These are phyloP conservation scores for Pseudocercospora fijiensis DNA, from an alignment of 2,329 filamentous ascomycete species.

Conservation along the genomic window DNA sequence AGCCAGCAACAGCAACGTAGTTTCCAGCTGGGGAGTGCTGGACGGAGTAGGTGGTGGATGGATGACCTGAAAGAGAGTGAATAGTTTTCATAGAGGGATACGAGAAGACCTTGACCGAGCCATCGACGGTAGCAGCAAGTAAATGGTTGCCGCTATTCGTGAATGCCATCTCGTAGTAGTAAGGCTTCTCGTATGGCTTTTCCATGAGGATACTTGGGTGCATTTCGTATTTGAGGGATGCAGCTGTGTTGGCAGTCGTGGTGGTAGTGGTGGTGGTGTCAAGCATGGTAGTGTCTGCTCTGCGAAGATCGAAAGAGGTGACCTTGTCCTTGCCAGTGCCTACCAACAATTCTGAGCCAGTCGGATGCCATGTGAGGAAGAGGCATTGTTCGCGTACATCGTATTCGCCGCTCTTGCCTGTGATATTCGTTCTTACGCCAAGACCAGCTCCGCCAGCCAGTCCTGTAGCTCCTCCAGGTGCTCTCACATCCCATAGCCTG, in stretches of 20 bases:
- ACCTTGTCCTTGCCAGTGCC: constrained; percentile 64
- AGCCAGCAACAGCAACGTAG: constrained; percentile 71
- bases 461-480: constrained; percentile 49
- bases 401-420: constrained; percentile 56
- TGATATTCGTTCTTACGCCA: constrained; percentile 38
- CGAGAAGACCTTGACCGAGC: constrained; percentile 67
- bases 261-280: constrained; percentile 19
- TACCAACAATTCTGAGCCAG: constrained; percentile 67
- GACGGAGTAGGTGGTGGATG: constrained; percentile 66
- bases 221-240: constrained; percentile 14
- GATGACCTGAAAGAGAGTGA: constrained; percentile 68
- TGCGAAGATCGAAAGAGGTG: constrained; percentile 36
- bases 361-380: constrained; percentile 67
- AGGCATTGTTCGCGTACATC: constrained; percentile 44
- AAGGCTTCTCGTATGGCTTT: constrained; percentile 34
- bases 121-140: constrained; percentile 69
- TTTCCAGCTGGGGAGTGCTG: constrained; percentile 69
- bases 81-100: constrained; percentile 60
- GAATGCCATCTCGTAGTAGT: constrained; percentile 72
- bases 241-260: constrained; percentile 9
- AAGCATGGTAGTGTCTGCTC: constrained; percentile 20
- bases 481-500: constrained; percentile 75
- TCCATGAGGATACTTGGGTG: constrained; percentile 6
- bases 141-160: constrained; percentile 70
- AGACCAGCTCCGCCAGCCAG: constrained; percentile 39